Evolutionary conservation across 2,329 filamentous ascomycete genomes (phyloP), one percentile per base, ranked within the genome.

Genomic region (Monosporascus ibericus): DNA sequence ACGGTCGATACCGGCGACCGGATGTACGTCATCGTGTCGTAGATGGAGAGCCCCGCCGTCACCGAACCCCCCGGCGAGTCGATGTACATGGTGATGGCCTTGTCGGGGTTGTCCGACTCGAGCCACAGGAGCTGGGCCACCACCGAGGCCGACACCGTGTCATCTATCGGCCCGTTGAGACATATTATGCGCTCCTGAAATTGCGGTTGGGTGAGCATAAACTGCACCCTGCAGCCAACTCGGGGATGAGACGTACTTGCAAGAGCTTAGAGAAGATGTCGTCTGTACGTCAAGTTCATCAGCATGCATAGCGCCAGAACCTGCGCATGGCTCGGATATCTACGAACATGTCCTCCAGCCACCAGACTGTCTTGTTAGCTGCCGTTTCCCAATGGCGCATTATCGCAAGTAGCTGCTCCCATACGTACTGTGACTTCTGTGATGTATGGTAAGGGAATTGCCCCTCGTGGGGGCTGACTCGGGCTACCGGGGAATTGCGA

Each of bases 11-110:
- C 91, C 1, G 92, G 90, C 3, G 89, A 89, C 55, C 87, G 85
- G 67, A 99, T 97, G 71, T 99, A 99, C 62, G 87, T 85, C 92
- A 99, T 97, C 14, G 94, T 99, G 69, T 99, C 94, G 78, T 99
- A 99, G 65, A 99, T 97, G 25, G 94, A 92, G 55, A 88, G 78
- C 17, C 85, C 84, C 1, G 94, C 92, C 56, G 88, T 92, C 40
- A 99, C 92, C 42, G 88, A 92, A 52, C 94, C 94, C 48, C 94
- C 94, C 0, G 92, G 92, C 0, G 90, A 95, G 75, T 99, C 96
- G 70, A 99, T 99, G 72, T 99, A 99, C 70, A 99, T 88, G 49
- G 89, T 94, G 59, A 99, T 97, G 14, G 91, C 88, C 70, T 96
- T 96, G 52, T 95, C 85, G 3, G 92, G 92, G 65, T 90, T 90